phyloP scores from a whole-genome alignment of 1,139 yeast species.

The Trichomonascaceae sp. region DNA sequence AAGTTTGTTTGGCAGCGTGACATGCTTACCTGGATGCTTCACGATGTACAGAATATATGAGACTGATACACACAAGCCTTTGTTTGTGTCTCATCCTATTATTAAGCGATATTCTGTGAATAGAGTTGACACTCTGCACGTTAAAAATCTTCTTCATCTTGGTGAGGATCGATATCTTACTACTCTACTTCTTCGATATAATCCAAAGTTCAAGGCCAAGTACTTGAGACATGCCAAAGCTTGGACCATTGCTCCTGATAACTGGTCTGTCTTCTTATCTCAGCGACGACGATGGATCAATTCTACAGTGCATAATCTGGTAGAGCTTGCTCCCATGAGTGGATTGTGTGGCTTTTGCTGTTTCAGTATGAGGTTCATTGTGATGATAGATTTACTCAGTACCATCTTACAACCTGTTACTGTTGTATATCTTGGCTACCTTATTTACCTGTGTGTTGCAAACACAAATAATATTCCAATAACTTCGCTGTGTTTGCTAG shows the following conservation, averaged over 20 bases:
- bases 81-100: slow-evolving; percentile 36
- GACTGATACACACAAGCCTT: slow-evolving; percentile 34
- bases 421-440: slow-evolving; percentile 36
- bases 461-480: slow-evolving; percentile 32
- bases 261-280: slow-evolving; percentile 38
- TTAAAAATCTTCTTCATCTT: slow-evolving; percentile 37
- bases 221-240: slow-evolving; percentile 37
- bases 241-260: slow-evolving; percentile 39
- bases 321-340: slow-evolving; percentile 37
- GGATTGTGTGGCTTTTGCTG: slow-evolving; percentile 42
- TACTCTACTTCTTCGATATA: slow-evolving; percentile 35
- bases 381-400: slow-evolving; percentile 35
- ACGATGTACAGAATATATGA: slow-evolving; percentile 35
- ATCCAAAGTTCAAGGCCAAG: slow-evolving; percentile 37
- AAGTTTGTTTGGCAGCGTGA: slow-evolving; percentile 38
- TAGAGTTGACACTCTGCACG: slow-evolving; percentile 37
- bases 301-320: slow-evolving; percentile 39
- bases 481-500: slow-evolving; percentile 36
- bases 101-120: slow-evolving; percentile 35
- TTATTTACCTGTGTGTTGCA: slow-evolving; percentile 32
- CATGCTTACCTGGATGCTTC: slow-evolving; percentile 42
- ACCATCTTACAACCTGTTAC: slow-evolving; percentile 40
- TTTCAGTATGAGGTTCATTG: slow-evolving; percentile 39
- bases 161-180: slow-evolving; percentile 42
- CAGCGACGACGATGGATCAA: slow-evolving; percentile 43